Evolutionary conservation across 345 rosid genomes (phyloP), one percentile per base, ranked within the genome.

Genomic region (Excoecaria cochinchinensis): DNA sequence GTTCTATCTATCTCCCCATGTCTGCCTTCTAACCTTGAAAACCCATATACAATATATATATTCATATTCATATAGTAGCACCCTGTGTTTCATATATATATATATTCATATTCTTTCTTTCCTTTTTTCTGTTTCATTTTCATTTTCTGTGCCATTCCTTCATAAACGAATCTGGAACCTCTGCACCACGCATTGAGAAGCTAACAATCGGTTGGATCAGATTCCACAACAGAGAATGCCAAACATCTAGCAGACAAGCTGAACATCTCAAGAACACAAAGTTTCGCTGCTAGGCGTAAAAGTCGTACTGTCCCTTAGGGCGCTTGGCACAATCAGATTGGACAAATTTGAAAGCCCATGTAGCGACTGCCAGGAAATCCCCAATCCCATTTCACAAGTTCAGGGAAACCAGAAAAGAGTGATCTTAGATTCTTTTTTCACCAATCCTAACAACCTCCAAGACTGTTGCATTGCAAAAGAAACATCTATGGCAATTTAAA

Each of bases 391-490:
- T 44, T 19, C 61, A 19, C 59, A 47, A 1, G 21, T 25, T 24
- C 42, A 24, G 11, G 38, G 40, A 44, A 72, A 73, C 72, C 57
- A 57, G 40, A 67, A 36, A 36, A 51, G 16, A 48, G 2, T 39
- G 8, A 21, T 56, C 57, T 69, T 24, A 78, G 48, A 31, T 67
- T 3, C 39, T 82, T 48, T 57, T 70, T 69, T 76, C 79, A 44
- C 69, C 73, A 25, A 79, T 76, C 82, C 82, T 86, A 53, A 86
- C 62, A 17, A 92, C 94, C 22, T 90, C 91, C 48, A 69, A 52
- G 59, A 95, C 92, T 0, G 94, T 87, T 31, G 93, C 96, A 48
- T 93, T 91, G 92, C 99, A 95, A 70, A 95, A 93, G 88, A 92
- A 95, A 78, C 99, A 95, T 84, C 98, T 87, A 79, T 88, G 85